phyloP scores from a whole-genome alignment of 306 rosid species.

The Rosa rugosa region DNA sequence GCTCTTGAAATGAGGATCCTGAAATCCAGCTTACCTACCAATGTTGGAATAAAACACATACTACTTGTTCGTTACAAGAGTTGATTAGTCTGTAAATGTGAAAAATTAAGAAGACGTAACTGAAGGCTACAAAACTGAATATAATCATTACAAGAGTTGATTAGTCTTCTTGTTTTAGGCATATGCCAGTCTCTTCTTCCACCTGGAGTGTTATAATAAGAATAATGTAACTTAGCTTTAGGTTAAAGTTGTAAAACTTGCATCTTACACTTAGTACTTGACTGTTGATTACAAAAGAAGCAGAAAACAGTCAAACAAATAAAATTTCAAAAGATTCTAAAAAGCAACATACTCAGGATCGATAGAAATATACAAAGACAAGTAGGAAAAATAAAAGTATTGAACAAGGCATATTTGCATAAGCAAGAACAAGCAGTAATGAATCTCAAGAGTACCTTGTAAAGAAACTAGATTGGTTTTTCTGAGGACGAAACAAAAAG shows the following conservation, averaged over 20 bases:
- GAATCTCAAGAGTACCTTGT: not conserved
- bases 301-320: not conserved
- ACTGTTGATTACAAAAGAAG: not conserved
- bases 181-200: slow-evolving; percentile 87
- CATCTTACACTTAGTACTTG: not conserved
- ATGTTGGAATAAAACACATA: slow-evolving; percentile 29
- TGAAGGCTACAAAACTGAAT: slow-evolving; percentile 1
- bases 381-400: not conserved
- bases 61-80: slow-evolving; percentile 29
- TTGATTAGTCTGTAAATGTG: slow-evolving; percentile 24
- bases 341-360: not conserved
- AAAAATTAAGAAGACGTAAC: slow-evolving; percentile 18
- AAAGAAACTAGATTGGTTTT: not conserved
- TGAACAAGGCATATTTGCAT: not conserved
- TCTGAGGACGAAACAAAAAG: not conserved
- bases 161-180: slow-evolving; percentile 54
- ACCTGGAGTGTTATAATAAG: slow-evolving; percentile 47
- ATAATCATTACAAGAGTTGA: not conserved
- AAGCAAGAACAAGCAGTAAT: not conserved
- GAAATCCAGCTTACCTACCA: slow-evolving; percentile 63
- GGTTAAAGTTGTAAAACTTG: not conserved
- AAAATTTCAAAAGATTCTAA: not conserved
- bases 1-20: slow-evolving; percentile 34
- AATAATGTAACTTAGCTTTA: slow-evolving; percentile 1
- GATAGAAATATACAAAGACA: not conserved